These are phyloP conservation scores for Mycena kentingensis DNA, from an alignment of 768 basidiomycete species.

Conservation along the genomic window DNA sequence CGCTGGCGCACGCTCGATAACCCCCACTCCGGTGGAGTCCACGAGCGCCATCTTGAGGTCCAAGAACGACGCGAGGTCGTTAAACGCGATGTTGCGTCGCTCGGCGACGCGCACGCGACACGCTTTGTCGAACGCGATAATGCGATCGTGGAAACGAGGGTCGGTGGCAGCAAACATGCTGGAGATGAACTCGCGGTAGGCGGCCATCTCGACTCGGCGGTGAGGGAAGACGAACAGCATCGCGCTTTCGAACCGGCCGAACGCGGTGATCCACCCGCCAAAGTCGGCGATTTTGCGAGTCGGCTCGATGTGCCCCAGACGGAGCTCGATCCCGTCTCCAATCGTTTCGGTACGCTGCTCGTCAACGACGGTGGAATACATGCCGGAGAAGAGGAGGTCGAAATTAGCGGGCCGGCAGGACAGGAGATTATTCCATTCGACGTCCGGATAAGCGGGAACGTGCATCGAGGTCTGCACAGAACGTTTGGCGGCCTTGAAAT, in stretches of 20 bases:
- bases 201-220: not conserved
- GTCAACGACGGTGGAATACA: constrained; percentile 1
- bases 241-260: not conserved
- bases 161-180: constrained; percentile 2
- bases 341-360: constrained; percentile 6
- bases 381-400: not conserved
- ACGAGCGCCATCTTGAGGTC: constrained; percentile 12
- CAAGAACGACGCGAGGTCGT: constrained; percentile 2
- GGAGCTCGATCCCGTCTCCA: constrained; percentile 15
- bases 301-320: constrained; percentile 8
- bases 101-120: constrained; percentile 1
- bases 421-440: not conserved
- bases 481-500: not conserved
- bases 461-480: not conserved
- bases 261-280: constrained; percentile 14
- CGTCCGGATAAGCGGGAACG: not conserved
- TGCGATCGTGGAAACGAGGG: not conserved
- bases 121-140: constrained; percentile 15
- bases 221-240: constrained; percentile 6
- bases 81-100: constrained; percentile 4
- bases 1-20: constrained; percentile 1
- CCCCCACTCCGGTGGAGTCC: constrained; percentile 1
- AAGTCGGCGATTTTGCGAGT: constrained; percentile 2
- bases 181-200: constrained; percentile 5
- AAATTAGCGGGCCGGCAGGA: not conserved